Percentiles rank a stretch among this genome's conserved stretches.
These are phyloP conservation scores for Escovopsis sp. DNA, from an alignment of 2,329 filamentous ascomycete genomes.

Conservation along the genomic window DNA sequence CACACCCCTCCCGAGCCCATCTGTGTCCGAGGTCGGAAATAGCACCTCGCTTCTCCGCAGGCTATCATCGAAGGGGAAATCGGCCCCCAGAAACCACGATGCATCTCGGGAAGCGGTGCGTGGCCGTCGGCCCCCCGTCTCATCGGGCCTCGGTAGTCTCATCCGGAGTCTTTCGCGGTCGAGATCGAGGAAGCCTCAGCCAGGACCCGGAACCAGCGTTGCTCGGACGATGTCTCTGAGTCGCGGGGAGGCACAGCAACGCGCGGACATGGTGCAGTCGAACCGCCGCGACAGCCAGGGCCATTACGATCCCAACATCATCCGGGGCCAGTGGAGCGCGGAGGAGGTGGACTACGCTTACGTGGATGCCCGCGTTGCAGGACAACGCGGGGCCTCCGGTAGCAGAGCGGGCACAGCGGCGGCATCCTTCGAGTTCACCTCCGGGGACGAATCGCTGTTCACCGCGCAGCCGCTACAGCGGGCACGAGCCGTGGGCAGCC, in stretches of 20 bases:
- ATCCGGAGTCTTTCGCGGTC: slow-evolving; percentile 30
- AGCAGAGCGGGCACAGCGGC: slow-evolving; percentile 25
- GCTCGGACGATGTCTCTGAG: slow-evolving; percentile 48
- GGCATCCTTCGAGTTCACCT: slow-evolving; percentile 34
- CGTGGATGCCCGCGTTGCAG: slow-evolving; percentile 9
- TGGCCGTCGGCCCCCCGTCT: slow-evolving; percentile 35
- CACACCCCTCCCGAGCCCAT: slow-evolving; percentile 59
- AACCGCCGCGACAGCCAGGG: slow-evolving; percentile 25
- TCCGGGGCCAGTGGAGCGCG: slow-evolving; percentile 38
- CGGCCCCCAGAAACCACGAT: slow-evolving; percentile 22
- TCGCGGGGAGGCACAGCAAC: slow-evolving; percentile 32
- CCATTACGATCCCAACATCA: slow-evolving; percentile 33
- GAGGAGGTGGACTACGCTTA: slow-evolving; percentile 26
- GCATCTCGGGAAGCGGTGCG: slow-evolving; percentile 21
- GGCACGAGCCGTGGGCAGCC: slow-evolving; percentile 16
- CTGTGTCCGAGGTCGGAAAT: slow-evolving; percentile 30
- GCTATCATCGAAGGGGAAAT: slow-evolving; percentile 24
- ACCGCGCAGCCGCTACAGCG: slow-evolving; percentile 24
- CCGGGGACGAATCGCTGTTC: slow-evolving; percentile 45
- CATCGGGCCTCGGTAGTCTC: slow-evolving; percentile 26
- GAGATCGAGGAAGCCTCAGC: slow-evolving; percentile 17
- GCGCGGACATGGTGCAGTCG: slow-evolving; percentile 11
- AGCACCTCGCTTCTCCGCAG: slow-evolving; percentile 31
- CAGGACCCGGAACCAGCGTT: slow-evolving; percentile 19
- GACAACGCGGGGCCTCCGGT: slow-evolving; percentile 14